Evolutionary conservation across 2,329 filamentous ascomycete genomes (phyloP), one percentile per base, ranked within the genome.

Genomic region (Aspergillus vadensis): DNA sequence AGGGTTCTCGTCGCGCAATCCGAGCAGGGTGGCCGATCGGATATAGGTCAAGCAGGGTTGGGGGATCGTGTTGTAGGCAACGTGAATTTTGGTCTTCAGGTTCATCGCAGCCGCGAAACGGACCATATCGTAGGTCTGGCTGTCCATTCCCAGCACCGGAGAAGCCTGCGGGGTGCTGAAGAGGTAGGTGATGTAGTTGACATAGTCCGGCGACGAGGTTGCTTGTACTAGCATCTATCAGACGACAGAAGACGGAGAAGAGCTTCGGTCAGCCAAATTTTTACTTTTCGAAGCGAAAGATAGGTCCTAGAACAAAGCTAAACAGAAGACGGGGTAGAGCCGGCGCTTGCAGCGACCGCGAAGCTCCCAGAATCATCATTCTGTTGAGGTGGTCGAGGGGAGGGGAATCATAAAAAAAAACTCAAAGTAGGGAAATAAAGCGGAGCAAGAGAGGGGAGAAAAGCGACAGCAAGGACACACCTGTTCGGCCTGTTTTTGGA

Each of bases 181-280:
- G 64, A 99, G 86, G 77, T 91, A 97, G 68, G 91, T 91, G 48
- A 99, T 88, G 77, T 99, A 99, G 80, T 98, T 98, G 82, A 96
- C 94, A 82, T 97, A 91, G 76, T 98, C 94, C 52, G 93, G 93
- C 10, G 91, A 95, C 55, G 83, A 81, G 75, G 91, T 96, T 63
- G 94, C 95, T 80, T 96, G 91, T 67, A 87, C 84, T 70, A 99
- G 91, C 91, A 98, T 96, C 95, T 98, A 70, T 59, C 36, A 56
- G 23, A 55, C 21, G 50, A 14, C 52, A 55, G 19, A 36, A 30
- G 27, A 52, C 51, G 25, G 25, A 27, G 12, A 57, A 19, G 48
- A 50, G 14, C 39, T 41, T 39, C 36, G 14, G 57, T 72, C 54
- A 73, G 67, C 64, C 30, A 55, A 56, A 59, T 53, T 57, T 55